A percentile compares a stretch with the other conserved stretches of the same genome.
These are phyloP conservation scores for Talaromyces sp. DNA, from an alignment of 2,329 filamentous ascomycete species.

Conservation along the genomic window DNA sequence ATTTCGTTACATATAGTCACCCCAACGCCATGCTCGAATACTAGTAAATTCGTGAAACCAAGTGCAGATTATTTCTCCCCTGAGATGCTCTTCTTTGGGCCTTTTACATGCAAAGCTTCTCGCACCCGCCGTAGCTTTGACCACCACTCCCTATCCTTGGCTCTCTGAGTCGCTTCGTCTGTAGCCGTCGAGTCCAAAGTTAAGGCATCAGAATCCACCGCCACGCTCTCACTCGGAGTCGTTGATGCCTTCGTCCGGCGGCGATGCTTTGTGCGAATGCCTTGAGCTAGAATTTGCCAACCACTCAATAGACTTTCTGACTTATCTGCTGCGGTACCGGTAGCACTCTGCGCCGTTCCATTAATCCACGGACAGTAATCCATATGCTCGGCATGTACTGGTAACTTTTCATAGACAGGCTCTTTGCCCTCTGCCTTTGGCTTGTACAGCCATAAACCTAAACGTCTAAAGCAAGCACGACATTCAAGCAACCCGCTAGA, in stretches of 20 bases:
- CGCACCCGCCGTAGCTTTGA: constrained; percentile 59
- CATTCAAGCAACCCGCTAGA: constrained; percentile 66
- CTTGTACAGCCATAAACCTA: constrained; percentile 92
- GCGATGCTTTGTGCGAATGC: constrained; percentile 38
- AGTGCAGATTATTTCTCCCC: constrained; percentile 1
- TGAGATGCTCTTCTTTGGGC: constrained; percentile 44
- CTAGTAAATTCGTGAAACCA: not conserved
- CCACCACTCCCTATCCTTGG: constrained; percentile 38
- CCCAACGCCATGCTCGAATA: constrained; percentile 1
- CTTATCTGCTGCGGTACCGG: constrained; percentile 27
- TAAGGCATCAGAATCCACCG: constrained; percentile 25
- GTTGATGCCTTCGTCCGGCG: constrained; percentile 24
- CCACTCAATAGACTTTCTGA: constrained; percentile 36
- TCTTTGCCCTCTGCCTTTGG: constrained; percentile 57
- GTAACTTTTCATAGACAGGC: constrained; percentile 49
- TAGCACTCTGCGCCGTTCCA: constrained; percentile 53
- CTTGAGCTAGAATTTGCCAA: constrained; percentile 43
- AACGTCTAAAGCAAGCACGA: constrained; percentile 75
- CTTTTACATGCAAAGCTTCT: constrained; percentile 65
- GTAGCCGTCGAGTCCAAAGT: constrained; percentile 19
- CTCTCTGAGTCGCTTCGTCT: constrained; percentile 44
- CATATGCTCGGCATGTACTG: constrained; percentile 67
- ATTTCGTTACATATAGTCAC: not conserved
- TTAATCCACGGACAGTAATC: constrained; percentile 82
- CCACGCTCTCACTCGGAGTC: constrained; percentile 18